A percentile compares a stretch with the other conserved stretches of the same genome.
Evolutionary conservation across 2,329 filamentous ascomycete genomes (phyloP).

Genomic region (Pseudopithomyces maydicus): DNA sequence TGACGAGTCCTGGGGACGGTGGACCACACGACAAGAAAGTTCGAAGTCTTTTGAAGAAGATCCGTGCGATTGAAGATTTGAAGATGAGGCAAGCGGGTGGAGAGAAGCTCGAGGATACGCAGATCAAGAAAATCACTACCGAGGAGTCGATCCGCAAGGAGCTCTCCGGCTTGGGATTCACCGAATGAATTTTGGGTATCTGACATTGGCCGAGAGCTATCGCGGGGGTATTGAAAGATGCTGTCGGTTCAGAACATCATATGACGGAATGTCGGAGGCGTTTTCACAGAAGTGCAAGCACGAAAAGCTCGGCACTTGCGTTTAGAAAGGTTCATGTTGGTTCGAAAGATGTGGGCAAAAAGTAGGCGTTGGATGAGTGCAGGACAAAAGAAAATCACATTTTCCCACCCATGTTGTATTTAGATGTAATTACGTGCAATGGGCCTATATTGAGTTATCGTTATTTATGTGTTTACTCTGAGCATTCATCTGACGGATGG

Average conservation of each 20-base stretch:
- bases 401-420: not conserved
- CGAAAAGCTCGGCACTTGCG: not conserved
- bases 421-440: not conserved
- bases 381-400: not conserved
- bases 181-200: conserved; percentile 18
- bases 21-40: conserved; percentile 91
- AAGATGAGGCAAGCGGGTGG: conserved; percentile 95
- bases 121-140: conserved; percentile 96
- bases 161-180: conserved; percentile 65
- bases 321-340: not conserved
- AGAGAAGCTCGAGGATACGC: conserved; percentile 97
- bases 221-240: not conserved
- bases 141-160: conserved; percentile 85
- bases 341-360: not conserved
- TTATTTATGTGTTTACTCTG: not conserved
- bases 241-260: not conserved
- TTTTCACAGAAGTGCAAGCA: not conserved
- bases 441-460: not conserved
- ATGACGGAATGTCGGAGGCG: not conserved
- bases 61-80: conserved; percentile 94
- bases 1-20: conserved; percentile 62
- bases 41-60: conserved; percentile 91
- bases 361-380: not conserved
- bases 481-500: not conserved
- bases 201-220: not conserved